These are phyloP conservation scores for Dentipellis sp. DNA, from an alignment of 768 basidiomycete species.

Conservation along the genomic window DNA sequence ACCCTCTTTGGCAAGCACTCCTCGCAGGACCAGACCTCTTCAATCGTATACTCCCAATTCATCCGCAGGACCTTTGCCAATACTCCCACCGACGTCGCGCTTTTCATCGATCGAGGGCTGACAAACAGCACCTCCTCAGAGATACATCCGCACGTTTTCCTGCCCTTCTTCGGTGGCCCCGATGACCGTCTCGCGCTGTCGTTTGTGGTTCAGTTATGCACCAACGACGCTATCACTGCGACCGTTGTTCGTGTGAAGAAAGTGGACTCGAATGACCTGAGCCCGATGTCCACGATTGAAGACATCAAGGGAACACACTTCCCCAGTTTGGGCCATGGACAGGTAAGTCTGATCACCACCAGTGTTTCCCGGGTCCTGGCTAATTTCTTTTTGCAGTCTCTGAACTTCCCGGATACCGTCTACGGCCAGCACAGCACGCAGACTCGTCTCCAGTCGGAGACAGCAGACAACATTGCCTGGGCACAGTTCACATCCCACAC, in stretches of 20 bases:
- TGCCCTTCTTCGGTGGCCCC: constrained; percentile 91
- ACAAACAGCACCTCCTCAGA: constrained; percentile 21
- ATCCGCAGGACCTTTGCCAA: constrained; percentile 74
- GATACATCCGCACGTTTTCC: constrained; percentile 53
- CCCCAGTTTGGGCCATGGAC: constrained; percentile 15
- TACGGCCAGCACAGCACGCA: constrained; percentile 60
- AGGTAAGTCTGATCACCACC: constrained; percentile 18
- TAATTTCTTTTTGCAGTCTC: constrained; percentile 25
- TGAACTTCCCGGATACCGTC: constrained; percentile 56
- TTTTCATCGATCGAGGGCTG: constrained; percentile 74
- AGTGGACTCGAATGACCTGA: constrained; percentile 25
- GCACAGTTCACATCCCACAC: constrained; percentile 39
- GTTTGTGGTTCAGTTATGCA: constrained; percentile 75
- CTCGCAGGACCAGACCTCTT: constrained; percentile 39
- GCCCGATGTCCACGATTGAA: constrained; percentile 21
- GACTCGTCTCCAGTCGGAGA: constrained; percentile 63
- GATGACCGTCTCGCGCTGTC: constrained; percentile 84
- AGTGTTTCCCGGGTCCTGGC: neutral
- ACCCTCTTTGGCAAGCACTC: constrained; percentile 54
- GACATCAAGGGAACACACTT: constrained; percentile 17
- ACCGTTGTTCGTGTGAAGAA: constrained; percentile 62
- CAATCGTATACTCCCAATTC: constrained; percentile 69
- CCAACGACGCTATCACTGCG: constrained; percentile 53
- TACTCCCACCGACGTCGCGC: constrained; percentile 65
- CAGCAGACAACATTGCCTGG: constrained; percentile 80